Conservation (phyloP, 768 basidiomycete genomes). For the Suillus ampliporus region DNA sequence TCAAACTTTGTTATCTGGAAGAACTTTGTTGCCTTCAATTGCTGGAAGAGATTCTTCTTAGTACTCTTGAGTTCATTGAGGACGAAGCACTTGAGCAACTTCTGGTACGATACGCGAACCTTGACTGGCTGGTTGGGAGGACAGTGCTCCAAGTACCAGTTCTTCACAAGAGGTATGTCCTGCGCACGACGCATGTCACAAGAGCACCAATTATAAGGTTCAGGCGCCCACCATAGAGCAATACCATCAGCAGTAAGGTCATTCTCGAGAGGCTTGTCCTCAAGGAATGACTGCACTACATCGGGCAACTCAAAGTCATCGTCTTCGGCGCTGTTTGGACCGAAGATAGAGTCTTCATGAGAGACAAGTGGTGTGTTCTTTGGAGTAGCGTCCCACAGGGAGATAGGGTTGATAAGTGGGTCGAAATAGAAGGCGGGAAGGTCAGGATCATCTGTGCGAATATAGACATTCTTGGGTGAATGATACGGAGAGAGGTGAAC, state of each 20-base stretch:
- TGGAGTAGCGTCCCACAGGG: conserved; percentile 81
- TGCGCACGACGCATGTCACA: conserved; percentile 94
- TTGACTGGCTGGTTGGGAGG: conserved; percentile 96
- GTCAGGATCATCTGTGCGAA: conserved; percentile 99
- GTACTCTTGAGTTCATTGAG: conserved; percentile 92
- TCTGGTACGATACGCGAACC: conserved; percentile 99
- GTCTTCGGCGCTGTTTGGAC: conserved; percentile 82
- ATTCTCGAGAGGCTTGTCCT: conserved; percentile 79
- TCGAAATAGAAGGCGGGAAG: conserved; percentile 99
- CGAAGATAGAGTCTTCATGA: conserved; percentile 94
- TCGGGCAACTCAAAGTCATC: conserved; percentile 90
- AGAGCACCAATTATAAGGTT: conserved; percentile 91
- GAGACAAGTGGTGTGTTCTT: conserved; percentile 84
- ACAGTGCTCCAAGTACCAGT: conserved; percentile 98
- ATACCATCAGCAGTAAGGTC: conserved; percentile 96
- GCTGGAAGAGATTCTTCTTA: conserved; percentile 96
- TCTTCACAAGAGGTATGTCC: conserved; percentile 95
- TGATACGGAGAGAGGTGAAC: conserved; percentile 94
- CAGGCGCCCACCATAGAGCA: conserved; percentile 98
- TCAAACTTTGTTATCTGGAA: conserved; percentile 98
- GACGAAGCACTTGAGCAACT: conserved; percentile 93
- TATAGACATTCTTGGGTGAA: conserved; percentile 95
- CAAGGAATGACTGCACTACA: conserved; percentile 78
- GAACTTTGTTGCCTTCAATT: conserved; percentile 97
- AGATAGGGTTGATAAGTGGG: conserved; percentile 97